Base-by-base conservation (phyloP, 2,329 filamentous ascomycete species). In the Ramularia endophylla region DNA sequence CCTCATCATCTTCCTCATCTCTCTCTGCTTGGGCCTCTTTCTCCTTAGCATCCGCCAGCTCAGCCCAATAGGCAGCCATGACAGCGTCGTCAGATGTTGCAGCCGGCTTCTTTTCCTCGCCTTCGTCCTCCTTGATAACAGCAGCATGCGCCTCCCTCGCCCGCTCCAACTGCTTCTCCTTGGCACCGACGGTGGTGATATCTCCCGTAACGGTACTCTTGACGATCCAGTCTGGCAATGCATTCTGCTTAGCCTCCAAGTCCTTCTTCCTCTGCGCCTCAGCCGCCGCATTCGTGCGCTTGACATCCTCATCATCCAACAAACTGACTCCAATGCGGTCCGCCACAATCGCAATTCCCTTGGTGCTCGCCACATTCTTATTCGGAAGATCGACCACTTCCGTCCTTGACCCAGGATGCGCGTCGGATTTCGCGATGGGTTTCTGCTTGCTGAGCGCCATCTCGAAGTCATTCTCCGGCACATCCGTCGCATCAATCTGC, bases 401-500 rank as follows among this genome's bases (percentile, higher is more conserved):
- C 3, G 48, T 59, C 15, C 52, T 52, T 5, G 54, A 75, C 4
- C 76, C 78, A 48, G 83, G 82, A 60, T 88, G 71, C 35, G 76
- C 78, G 30, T 79, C 75, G 50, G 85, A 80, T 50, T 84, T 75
- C 39, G 78, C 65, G 18, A 89, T 77, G 3, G 81, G 79, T 11
- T 80, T 72, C 13, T 77, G 75, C 38, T 74, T 74, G 17, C 74
- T 70, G 17, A 85, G 69, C 2, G 85, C 84, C 16, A 77, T 72
- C 36, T 87, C 82, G 52, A 87, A 87, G 50, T 77, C 82, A 58
- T 84, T 83, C 40, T 68, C 82, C 2, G 86, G 85, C 5, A 94
- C 79, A 27, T 79, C 71, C 5, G 82, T 73, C n/a, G 76, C 72
- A 58, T 92, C 87, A 45, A 94, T 86, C 56, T 83, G 75, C 41